A percentile compares a stretch with the other conserved stretches of the same genome.
These are phyloP conservation scores for Letharia lupina DNA, from an alignment of 495 filamentous ascomycete genomes.

Conservation along the genomic window DNA sequence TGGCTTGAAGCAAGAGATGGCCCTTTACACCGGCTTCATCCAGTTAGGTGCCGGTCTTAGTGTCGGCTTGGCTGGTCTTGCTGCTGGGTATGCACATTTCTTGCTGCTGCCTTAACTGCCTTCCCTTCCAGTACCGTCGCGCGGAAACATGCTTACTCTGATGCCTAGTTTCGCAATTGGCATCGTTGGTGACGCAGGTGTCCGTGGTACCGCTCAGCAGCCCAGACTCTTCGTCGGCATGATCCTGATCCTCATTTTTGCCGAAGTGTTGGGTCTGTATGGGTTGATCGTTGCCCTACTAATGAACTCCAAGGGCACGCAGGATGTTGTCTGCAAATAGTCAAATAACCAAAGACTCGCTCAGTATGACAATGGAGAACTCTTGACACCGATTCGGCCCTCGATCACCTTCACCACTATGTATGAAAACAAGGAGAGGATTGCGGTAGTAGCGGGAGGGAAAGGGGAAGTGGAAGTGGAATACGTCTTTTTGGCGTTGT, in stretches of 20 bases:
- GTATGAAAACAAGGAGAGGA: constrained; percentile 17
- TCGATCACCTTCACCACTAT: constrained; percentile 14
- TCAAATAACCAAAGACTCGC: not conserved
- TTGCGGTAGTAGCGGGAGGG: constrained; percentile 1
- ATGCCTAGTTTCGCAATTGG: constrained; percentile 77
- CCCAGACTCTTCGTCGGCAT: constrained; percentile 98
- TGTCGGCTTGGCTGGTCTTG: constrained; percentile 93
- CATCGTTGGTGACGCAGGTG: constrained; percentile 98
- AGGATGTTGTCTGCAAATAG: constrained; percentile 38
- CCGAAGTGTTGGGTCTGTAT: constrained; percentile 99
- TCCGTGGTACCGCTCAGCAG: constrained; percentile 95
- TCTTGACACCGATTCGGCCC: not conserved
- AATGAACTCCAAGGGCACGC: constrained; percentile 82
- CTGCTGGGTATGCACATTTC: constrained; percentile 63
- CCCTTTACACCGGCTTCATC: constrained; percentile 92
- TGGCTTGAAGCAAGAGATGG: constrained; percentile 67
- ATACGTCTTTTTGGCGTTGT: constrained; percentile 2
- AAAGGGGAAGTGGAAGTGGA: not conserved
- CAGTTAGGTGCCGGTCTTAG: constrained; percentile 94
- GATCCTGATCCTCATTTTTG: constrained; percentile 99
- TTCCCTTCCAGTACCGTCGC: not conserved
- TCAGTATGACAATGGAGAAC: not conserved
- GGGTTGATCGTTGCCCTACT: constrained; percentile 96
- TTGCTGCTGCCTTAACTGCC: not conserved
- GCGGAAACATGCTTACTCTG: not conserved